Percentiles rank a stretch among this genome's conserved stretches.
Evolutionary conservation across 1,139 yeast genomes (phyloP).

Genomic region (Suhomyces guaymorum): DNA sequence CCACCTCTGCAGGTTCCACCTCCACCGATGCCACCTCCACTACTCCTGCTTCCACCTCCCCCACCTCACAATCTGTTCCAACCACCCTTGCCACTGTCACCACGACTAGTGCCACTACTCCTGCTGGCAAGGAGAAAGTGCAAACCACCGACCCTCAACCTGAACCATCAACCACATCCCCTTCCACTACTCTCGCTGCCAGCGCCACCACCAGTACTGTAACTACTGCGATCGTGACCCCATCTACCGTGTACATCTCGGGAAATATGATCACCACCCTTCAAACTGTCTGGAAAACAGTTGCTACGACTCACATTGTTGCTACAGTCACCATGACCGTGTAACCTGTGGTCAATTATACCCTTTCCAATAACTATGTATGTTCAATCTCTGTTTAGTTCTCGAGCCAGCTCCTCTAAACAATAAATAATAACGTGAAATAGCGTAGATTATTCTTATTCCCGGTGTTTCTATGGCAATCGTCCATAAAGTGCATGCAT

Average conservation of each 20-base stretch:
- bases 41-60: constrained; percentile 7
- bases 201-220: neutral
- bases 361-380: neutral
- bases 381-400: neutral
- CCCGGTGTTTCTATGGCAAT: no score
- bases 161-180: constrained; percentile 1
- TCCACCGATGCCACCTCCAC: neutral
- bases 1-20: no score
- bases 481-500: no score
- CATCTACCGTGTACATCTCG: neutral
- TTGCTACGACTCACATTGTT: constrained; percentile 13
- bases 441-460: no score
- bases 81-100: constrained; percentile 5
- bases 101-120: constrained; percentile 4
- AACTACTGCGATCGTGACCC: constrained; percentile 1
- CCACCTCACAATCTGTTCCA: constrained; percentile 2
- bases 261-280: constrained; percentile 11
- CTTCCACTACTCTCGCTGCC: neutral
- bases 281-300: constrained; percentile 16
- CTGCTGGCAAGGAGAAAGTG: no score
- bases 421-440: neutral
- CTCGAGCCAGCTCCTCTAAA: neutral
- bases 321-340: constrained; percentile 10
- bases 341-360: constrained; percentile 2
- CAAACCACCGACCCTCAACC: no score